A percentile compares a stretch with the other conserved stretches of the same genome.
phyloP scores from a whole-genome alignment of 768 basidiomycete species.

The Boletus coccyginus region DNA sequence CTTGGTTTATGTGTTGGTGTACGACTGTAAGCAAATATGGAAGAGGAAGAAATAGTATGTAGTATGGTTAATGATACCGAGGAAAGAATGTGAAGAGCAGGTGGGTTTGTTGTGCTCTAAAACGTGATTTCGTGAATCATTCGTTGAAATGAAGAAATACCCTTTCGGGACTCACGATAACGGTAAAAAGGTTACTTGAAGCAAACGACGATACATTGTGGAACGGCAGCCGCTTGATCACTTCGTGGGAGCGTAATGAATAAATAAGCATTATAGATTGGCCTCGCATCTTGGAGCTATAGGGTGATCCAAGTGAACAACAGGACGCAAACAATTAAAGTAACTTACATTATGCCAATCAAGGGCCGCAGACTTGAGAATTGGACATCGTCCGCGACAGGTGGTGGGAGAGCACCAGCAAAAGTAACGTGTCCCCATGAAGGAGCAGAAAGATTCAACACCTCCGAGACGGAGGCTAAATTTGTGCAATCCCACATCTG shows the following conservation, averaged over 20 bases:
- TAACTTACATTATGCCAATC: constrained; percentile 35
- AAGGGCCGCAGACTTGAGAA: constrained; percentile 33
- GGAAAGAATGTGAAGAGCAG: constrained; percentile 55
- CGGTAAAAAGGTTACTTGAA: constrained; percentile 48
- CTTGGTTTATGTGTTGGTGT: constrained; percentile 32
- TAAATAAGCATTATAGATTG: constrained; percentile 38
- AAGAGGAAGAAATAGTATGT: constrained; percentile 46
- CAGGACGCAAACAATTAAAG: not conserved
- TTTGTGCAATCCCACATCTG: constrained; percentile 64
- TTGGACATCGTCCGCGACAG: constrained; percentile 24
- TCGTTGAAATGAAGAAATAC: not conserved
- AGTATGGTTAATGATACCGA: constrained; percentile 50
- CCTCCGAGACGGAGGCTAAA: constrained; percentile 47
- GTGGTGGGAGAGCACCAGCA: constrained; percentile 42
- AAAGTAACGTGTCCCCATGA: constrained; percentile 36
- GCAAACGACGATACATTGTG: constrained; percentile 43
- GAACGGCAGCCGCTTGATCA: constrained; percentile 47
- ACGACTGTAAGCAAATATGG: constrained; percentile 45
- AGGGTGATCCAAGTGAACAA: constrained; percentile 1
- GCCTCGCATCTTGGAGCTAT: constrained; percentile 24
- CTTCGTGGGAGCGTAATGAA: constrained; percentile 46
- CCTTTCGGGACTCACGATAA: constrained; percentile 47
- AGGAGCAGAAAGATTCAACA: constrained; percentile 47
- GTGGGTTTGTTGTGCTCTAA: constrained; percentile 58
- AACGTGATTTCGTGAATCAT: not conserved